Percentiles rank a stretch among this genome's conserved stretches.
Evolutionary conservation across 495 filamentous ascomycete species (phyloP).

Genomic region (Aspergillus steynii): DNA sequence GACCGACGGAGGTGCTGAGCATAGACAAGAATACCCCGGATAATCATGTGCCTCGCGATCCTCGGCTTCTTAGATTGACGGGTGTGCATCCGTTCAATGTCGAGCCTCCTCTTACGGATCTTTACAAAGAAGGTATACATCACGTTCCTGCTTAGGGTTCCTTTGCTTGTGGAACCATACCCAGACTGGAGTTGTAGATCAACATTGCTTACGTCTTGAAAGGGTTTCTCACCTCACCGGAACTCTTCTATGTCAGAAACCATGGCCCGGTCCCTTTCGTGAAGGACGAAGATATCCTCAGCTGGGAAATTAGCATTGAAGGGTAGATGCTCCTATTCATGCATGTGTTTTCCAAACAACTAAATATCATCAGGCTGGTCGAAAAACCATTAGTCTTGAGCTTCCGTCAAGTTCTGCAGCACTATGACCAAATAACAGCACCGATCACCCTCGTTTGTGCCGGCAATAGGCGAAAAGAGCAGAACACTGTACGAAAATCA

Average conservation of each 20-base stretch:
- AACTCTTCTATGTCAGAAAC: conserved; percentile 94
- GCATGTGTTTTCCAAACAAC: background rate
- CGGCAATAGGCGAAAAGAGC: conserved; percentile 91
- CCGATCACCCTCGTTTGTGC: conserved; percentile 93
- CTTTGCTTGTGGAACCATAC: background rate
- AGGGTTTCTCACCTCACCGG: conserved; percentile 86
- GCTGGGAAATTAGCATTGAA: conserved; percentile 86
- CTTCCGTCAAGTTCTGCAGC: conserved; percentile 69
- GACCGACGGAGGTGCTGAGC: conserved; percentile 64
- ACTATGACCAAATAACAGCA: conserved; percentile 82
- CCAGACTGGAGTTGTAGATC: background rate
- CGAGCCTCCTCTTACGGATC: conserved; percentile 76
- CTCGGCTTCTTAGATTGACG: conserved; percentile 83
- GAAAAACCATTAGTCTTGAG: conserved; percentile 73
- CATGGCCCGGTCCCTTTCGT: conserved; percentile 87
- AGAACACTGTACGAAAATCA: conserved; percentile 87
- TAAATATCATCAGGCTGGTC: conserved; percentile 54
- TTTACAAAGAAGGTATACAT: conserved; percentile 73
- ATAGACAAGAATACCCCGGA: conserved; percentile 85
- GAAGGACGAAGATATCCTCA: conserved; percentile 66
- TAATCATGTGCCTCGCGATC: conserved; percentile 80
- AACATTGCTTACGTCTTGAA: conserved; percentile 1
- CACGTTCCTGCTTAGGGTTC: background rate
- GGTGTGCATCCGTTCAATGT: conserved; percentile 95
- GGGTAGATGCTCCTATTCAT: conserved; percentile 45